A percentile compares a stretch with the other conserved stretches of the same genome.
Conservation (phyloP, 306 rosid genomes). For the Cyclanthera cordifolia region DNA sequence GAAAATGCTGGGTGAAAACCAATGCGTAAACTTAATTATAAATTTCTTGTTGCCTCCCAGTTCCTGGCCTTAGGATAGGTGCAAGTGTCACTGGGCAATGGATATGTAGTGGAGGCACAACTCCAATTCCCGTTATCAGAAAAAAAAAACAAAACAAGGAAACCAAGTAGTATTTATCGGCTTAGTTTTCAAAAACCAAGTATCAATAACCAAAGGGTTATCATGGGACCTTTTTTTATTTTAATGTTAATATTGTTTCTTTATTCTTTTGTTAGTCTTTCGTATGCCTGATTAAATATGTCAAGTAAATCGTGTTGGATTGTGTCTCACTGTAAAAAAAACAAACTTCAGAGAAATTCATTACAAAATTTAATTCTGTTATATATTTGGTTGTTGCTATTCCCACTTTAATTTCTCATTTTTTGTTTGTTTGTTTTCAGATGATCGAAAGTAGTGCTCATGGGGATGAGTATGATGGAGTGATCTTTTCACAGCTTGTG, state of each 20-base stretch:
- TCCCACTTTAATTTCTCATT: neutral
- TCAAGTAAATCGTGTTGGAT: neutral
- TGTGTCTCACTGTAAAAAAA: neutral
- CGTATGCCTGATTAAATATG: neutral
- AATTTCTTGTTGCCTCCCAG: too few species aligned
- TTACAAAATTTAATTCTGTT: neutral
- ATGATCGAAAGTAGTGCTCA: slow-evolving; percentile 95
- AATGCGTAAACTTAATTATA: too few species aligned
- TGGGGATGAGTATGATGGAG: slow-evolving; percentile 98
- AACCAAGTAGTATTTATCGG: too few species aligned
- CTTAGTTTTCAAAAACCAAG: too few species aligned
- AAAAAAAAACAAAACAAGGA: too few species aligned
- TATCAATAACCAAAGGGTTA: too few species aligned
- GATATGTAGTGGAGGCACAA: too few species aligned
- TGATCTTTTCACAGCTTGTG: slow-evolving; percentile 97
- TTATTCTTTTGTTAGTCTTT: neutral
- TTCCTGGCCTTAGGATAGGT: too few species aligned
- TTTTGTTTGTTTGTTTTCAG: slow-evolving; percentile 39
- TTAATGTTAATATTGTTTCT: neutral
- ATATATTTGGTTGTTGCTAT: neutral
- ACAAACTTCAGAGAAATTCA: neutral
- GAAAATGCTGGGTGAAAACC: too few species aligned
- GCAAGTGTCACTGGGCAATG: too few species aligned
- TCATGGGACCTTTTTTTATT: neutral
- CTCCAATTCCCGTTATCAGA: too few species aligned